These are phyloP conservation scores for Peronospora tabacina DNA, from an alignment of 352 stramenopile species.

Conservation along the genomic window DNA sequence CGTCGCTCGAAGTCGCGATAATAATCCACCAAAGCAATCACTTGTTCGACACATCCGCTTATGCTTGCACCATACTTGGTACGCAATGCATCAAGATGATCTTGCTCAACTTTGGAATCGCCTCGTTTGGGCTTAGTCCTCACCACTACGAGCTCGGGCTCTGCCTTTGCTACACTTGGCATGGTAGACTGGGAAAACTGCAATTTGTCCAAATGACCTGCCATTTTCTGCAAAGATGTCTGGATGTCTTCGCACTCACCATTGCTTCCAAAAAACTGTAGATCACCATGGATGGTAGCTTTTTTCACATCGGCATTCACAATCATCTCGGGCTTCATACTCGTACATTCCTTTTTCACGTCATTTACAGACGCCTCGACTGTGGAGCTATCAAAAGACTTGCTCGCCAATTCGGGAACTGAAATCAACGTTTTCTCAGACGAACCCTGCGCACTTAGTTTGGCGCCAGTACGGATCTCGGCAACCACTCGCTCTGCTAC, in stretches of 20 bases:
- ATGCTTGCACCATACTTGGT: conserved; percentile 57
- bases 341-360: conserved; percentile 1
- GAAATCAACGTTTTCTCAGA: neutral
- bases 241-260: conserved; percentile 40
- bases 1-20: conserved; percentile 73
- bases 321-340: neutral
- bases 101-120: neutral
- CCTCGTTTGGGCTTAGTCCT: conserved; percentile 5
- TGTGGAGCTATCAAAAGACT: conserved; percentile 1
- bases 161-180: neutral
- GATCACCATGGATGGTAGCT: neutral
- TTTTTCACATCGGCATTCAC: neutral
- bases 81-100: conserved; percentile 34
- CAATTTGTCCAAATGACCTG: conserved; percentile 14
- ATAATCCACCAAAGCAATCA: conserved; percentile 76
- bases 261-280: conserved; percentile 36
- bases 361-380: conserved; percentile 1
- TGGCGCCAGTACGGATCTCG: neutral
- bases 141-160: conserved; percentile 2
- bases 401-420: neutral
- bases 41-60: conserved; percentile 58
- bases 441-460: conserved; percentile 1
- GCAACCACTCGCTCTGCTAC: conserved; percentile 14
- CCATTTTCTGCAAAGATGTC: conserved; percentile 39
- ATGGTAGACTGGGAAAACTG: conserved; percentile 7